These are phyloP conservation scores for Cadophora luteo-olivacea DNA, from an alignment of 2,329 filamentous ascomycete genomes.

Conservation along the genomic window DNA sequence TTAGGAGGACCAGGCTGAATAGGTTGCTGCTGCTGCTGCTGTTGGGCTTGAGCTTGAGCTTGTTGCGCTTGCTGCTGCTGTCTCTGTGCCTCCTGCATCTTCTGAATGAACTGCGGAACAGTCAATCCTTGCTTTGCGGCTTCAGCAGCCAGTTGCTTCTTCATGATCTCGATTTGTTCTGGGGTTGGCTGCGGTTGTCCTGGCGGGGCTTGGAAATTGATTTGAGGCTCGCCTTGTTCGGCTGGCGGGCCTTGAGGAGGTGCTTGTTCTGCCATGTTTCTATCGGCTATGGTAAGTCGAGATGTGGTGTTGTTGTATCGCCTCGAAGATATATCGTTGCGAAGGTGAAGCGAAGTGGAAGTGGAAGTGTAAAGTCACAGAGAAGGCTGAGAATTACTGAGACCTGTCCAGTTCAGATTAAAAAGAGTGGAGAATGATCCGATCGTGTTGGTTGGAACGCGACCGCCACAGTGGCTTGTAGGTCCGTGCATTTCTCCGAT, in stretches of 20 bases:
- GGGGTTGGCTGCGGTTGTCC: slow-evolving; percentile 65
- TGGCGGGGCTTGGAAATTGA: slow-evolving; percentile 36
- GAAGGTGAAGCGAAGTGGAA: not conserved
- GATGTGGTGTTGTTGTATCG: slow-evolving; percentile 8
- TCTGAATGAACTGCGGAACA: slow-evolving; percentile 82
- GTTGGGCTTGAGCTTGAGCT: slow-evolving; percentile 52
- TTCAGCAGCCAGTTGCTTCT: slow-evolving; percentile 81
- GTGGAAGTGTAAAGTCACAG: too few relatives aligned
- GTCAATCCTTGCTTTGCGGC: slow-evolving; percentile 85
- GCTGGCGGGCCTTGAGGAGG: slow-evolving; percentile 33
- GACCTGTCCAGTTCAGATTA: slow-evolving; percentile 22
- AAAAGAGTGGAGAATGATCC: slow-evolving; percentile 1
- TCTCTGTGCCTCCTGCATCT: slow-evolving; percentile 64
- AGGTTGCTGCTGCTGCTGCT: slow-evolving; percentile 62
- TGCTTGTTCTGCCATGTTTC: slow-evolving; percentile 20
- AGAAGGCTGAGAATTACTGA: slow-evolving; percentile 19
- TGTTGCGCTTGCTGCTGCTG: slow-evolving; percentile 54
- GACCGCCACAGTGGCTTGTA: not conserved
- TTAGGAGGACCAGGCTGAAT: slow-evolving; percentile 83
- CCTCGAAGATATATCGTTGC: not conserved
- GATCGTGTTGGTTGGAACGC: not conserved
- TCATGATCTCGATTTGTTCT: slow-evolving; percentile 85
- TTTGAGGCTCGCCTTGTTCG: slow-evolving; percentile 27
- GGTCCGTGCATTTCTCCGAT: slow-evolving; percentile 3
- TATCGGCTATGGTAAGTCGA: not conserved